Conservation (phyloP, 495 filamentous ascomycete species). For the Xylaria acuta region DNA sequence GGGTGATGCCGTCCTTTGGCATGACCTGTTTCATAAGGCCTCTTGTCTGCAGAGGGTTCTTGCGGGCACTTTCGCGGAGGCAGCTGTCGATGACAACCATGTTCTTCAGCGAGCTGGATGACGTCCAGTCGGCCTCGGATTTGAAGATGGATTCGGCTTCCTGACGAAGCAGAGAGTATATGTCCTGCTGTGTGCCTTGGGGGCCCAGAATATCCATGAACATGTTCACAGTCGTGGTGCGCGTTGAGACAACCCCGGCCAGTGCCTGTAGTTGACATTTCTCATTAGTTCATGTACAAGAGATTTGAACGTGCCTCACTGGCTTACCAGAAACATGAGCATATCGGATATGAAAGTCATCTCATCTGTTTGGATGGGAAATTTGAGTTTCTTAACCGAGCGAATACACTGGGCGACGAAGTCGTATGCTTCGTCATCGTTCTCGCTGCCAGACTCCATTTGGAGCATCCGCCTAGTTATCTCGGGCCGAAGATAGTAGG, state of each 20-base stretch:
- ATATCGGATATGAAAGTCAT: slow-evolving; percentile 9
- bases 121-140: slow-evolving; percentile 11
- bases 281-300: background rate
- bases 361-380: slow-evolving; percentile 1
- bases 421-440: slow-evolving; percentile 2
- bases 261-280: background rate
- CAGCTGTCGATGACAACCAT: slow-evolving; percentile 19
- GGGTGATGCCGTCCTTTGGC: slow-evolving; percentile 21
- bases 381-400: slow-evolving; percentile 11
- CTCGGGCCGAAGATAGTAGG: slow-evolving; percentile 19
- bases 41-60: slow-evolving; percentile 15
- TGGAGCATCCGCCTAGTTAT: background rate
- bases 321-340: slow-evolving; percentile 14
- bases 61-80: slow-evolving; percentile 14
- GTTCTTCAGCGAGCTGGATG: background rate
- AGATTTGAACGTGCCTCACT: background rate
- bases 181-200: slow-evolving; percentile 3
- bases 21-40: slow-evolving; percentile 28
- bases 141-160: slow-evolving; percentile 17
- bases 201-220: slow-evolving; percentile 11
- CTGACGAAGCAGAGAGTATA: background rate
- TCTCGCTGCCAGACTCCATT: background rate
- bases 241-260: background rate
- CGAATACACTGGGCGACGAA: slow-evolving; percentile 6
- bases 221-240: background rate